Base-by-base conservation (phyloP, 305 asterid genomes). In the Stenogyne calaminthoides region DNA sequence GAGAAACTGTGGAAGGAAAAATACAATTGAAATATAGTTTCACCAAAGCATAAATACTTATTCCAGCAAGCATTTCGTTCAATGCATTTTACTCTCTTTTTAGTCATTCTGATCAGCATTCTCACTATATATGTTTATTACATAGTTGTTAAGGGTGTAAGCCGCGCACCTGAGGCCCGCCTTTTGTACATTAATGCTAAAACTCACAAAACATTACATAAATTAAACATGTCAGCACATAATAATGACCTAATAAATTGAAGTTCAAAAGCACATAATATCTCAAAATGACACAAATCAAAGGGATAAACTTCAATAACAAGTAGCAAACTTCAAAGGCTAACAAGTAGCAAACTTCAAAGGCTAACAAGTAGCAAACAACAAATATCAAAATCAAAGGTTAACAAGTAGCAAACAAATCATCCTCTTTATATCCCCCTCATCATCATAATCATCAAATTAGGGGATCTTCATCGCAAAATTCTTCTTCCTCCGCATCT, bases 1-100 rank as follows among this genome's bases (percentile, higher is more conserved):
- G 19, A 64, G 57, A 66, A 69, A 64, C 47, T n/a, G 20, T 19
- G 56, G 47, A 54, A 74, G 64, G 29, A 61, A 27, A 27, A 74
- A 57, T 22, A 52, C n/a, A 69, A 78, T 59, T 29, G 39, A 64
- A 37, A 47, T 1, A 9, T 27, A 29, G n/a, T 12, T 22, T 25
- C 64, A n/a, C 63, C 39, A 57, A 44, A 29, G 47, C 59, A 54
- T 65, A 49, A 10, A 44, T 1, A 32, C 12, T 25, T 2, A 22
- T 42, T 71, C 44, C 66, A 67, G 52, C 69, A 37, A 39, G 44
- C 16, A 69, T 52, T 14, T 9, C 25, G 60, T 66, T 66, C 69
- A 55, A 25, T 39, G 65, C 63, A 47, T 19, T 54, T 63, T 39
- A 2, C n/a, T 40, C 32, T 37, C 79, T 72, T 37, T 47, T 27